These are phyloP conservation scores for Artemisia argyi DNA, from an alignment of 129 eudicot genomes.

Conservation along the genomic window DNA sequence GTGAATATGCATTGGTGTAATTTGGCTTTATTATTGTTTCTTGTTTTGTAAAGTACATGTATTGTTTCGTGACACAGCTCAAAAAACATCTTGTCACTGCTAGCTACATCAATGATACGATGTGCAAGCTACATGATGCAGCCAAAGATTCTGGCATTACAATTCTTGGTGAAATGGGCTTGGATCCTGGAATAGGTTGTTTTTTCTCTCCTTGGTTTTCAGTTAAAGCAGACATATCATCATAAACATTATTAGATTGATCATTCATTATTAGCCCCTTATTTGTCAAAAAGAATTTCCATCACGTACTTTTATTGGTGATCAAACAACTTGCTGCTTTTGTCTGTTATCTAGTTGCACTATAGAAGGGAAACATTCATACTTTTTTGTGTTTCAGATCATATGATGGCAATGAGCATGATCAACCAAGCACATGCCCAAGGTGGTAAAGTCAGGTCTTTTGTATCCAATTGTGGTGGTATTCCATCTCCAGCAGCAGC, in stretches of 20 bases:
- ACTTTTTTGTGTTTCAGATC: conserved; percentile 57
- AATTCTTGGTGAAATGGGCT: conserved; percentile 97
- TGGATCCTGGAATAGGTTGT: conserved; percentile 99
- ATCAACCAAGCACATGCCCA: conserved; percentile 73
- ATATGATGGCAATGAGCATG: conserved; percentile 99
- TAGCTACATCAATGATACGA: conserved; percentile 85
- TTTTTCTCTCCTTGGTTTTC: conserved; percentile 14
- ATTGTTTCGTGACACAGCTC: conserved; percentile 55
- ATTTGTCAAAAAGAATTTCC: too few relatives aligned
- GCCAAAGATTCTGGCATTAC: conserved; percentile 81
- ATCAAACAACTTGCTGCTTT: conserved; percentile 1
- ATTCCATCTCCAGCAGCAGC: conserved; percentile 98
- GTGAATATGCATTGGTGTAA: not conserved
- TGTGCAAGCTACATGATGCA: conserved; percentile 67
- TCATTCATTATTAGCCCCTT: too few relatives aligned
- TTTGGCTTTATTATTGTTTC: conserved; percentile 1
- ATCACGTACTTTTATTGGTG: not conserved
- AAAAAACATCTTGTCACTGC: conserved; percentile 91
- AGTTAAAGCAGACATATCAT: not conserved
- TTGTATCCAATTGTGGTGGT: conserved; percentile 95
- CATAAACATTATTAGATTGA: conserved; percentile 2
- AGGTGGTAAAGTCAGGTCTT: conserved; percentile 82
- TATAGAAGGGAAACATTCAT: not conserved
- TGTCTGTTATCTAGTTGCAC: conserved; percentile 1
- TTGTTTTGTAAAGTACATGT: not conserved